Percentiles rank a stretch among this genome's conserved stretches.
phyloP scores from a whole-genome alignment of 2,329 filamentous ascomycete genomes.

The Botryotinia narcissicola region DNA sequence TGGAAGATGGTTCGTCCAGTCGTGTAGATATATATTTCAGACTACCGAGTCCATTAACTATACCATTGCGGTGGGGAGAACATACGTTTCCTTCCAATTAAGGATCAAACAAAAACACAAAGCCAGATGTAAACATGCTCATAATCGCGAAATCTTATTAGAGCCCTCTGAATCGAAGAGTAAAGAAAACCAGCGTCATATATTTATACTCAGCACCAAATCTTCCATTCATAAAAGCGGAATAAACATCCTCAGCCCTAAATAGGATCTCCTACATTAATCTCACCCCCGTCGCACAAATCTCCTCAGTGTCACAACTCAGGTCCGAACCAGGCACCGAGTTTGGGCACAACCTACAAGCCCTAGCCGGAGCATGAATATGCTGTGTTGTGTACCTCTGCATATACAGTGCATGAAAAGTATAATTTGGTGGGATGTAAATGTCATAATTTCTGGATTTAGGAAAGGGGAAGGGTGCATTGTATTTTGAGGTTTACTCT shows the following conservation, averaged over 20 bases:
- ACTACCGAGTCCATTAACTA: background rate
- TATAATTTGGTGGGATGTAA: background rate
- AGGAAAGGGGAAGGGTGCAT: background rate
- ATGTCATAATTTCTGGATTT: background rate
- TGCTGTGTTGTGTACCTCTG: background rate
- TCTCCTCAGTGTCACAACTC: background rate
- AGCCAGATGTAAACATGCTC: background rate
- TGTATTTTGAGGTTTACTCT: background rate
- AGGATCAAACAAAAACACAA: background rate
- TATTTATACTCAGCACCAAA: background rate
- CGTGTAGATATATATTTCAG: background rate
- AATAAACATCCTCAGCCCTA: background rate
- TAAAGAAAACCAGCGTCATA: background rate
- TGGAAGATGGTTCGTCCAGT: background rate
- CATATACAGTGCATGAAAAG: background rate
- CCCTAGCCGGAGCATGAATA: background rate
- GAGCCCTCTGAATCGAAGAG: background rate
- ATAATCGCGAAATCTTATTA: background rate
- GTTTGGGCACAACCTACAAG: background rate
- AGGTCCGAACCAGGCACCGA: background rate
- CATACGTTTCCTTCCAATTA: background rate
- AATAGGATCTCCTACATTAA: background rate
- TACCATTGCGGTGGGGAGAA: background rate
- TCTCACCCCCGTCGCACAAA: background rate
- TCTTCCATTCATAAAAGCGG: background rate